phyloP scores from a whole-genome alignment of 1,139 yeast genomes.

The Sugiyamaella neomexicana region DNA sequence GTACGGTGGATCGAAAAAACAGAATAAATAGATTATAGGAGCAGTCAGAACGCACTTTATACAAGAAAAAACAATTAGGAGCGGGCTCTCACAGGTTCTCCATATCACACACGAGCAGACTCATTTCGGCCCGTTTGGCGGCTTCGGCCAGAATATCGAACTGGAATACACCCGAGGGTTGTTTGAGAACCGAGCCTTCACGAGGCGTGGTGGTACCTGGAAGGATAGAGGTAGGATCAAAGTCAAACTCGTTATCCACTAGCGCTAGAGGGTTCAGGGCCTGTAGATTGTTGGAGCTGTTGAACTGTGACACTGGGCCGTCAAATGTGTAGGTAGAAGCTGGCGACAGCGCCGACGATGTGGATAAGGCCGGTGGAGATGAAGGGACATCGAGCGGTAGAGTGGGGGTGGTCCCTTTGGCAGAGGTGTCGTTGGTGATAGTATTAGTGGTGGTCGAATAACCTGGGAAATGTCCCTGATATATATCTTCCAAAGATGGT shows the following conservation, averaged over 20 bases:
- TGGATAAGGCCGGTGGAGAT: constrained; percentile 6
- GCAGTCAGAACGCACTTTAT: no score
- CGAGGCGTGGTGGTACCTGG: constrained; percentile 21
- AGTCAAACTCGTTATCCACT: background rate
- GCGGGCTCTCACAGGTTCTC: constrained; percentile 19
- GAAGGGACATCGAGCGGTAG: background rate
- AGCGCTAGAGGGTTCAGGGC: background rate
- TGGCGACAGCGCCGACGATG: constrained; percentile 4
- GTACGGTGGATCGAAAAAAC: background rate
- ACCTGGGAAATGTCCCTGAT: background rate
- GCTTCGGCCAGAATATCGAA: constrained; percentile 37
- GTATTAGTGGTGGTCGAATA: background rate
- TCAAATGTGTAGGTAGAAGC: constrained; percentile 11
- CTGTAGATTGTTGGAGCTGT: constrained; percentile 8
- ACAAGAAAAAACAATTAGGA: background rate
- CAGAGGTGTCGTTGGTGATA: background rate
- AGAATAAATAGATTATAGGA: background rate
- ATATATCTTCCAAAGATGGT: background rate
- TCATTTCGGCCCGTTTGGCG: constrained; percentile 38
- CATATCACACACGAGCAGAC: constrained; percentile 31
- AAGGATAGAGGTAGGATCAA: constrained; percentile 4
- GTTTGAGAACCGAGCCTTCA: background rate
- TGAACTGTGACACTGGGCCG: constrained; percentile 9
- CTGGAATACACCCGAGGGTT: constrained; percentile 7
- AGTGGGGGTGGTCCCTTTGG: background rate